Evolutionary conservation across 129 eudicot genomes (phyloP).

Genomic region (Artemisia argyi): DNA sequence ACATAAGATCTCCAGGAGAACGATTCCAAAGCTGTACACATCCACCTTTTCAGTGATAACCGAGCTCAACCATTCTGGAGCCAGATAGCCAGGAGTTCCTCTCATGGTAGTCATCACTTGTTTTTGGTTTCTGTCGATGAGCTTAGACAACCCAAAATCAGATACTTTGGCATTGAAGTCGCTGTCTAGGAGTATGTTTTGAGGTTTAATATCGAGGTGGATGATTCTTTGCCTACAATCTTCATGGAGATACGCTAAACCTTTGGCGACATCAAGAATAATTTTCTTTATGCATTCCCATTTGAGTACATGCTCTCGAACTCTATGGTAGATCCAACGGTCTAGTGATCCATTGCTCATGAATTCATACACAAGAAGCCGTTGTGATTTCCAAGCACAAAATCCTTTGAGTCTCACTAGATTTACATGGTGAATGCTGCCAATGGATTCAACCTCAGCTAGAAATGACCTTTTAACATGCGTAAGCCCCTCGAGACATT

Average conservation of each 20-base stretch:
- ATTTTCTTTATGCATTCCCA: constrained; percentile 34
- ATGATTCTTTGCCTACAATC: no score
- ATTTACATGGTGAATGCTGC: not conserved
- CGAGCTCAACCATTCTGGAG: no score
- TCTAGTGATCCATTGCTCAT: constrained; percentile 38
- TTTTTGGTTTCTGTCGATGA: constrained; percentile 23
- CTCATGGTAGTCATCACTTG: constrained; percentile 17
- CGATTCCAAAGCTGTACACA: constrained; percentile 27
- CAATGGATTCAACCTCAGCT: constrained; percentile 6
- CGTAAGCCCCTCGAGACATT: not conserved
- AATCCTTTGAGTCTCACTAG: constrained; percentile 36
- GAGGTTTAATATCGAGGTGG: no score
- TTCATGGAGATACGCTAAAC: no score
- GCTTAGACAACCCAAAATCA: no score
- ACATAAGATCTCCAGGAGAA: no score
- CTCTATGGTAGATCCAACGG: constrained; percentile 27
- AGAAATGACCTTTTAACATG: constrained; percentile 22
- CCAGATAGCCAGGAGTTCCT: no score
- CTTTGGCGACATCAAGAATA: no score
- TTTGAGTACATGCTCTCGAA: constrained; percentile 4
- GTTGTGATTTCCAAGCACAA: constrained; percentile 30
- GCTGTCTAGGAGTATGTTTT: no score
- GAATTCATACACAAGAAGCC: not conserved
- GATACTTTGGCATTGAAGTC: no score
- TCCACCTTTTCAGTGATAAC: constrained; percentile 35